phyloP scores from a whole-genome alignment of 2,329 filamentous ascomycete genomes.

The Aulographum hederae region DNA sequence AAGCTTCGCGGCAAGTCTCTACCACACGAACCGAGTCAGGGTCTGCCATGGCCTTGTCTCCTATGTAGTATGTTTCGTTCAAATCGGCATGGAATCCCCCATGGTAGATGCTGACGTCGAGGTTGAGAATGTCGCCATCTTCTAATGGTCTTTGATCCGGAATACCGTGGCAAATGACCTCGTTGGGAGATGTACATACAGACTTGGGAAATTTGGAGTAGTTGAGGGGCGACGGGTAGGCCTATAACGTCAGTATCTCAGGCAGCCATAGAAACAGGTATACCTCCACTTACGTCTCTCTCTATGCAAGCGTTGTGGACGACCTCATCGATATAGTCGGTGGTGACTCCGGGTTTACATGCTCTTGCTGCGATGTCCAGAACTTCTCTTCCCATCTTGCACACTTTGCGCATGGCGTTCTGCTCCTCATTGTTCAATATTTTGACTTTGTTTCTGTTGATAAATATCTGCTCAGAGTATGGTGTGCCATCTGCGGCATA shows the following conservation, averaged over 20 bases:
- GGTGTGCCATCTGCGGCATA: constrained; percentile 74
- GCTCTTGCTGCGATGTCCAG: constrained; percentile 78
- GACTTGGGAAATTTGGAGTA: constrained; percentile 97
- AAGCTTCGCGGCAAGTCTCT: constrained; percentile 72
- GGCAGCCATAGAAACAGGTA: not conserved
- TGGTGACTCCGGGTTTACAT: constrained; percentile 78
- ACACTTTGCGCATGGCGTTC: constrained; percentile 85
- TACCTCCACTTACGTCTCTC: constrained; percentile 51
- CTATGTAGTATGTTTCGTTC: constrained; percentile 98
- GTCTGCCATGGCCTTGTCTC: constrained; percentile 67
- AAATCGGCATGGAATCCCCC: constrained; percentile 90
- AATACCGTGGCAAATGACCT: constrained; percentile 97
- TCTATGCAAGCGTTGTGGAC: constrained; percentile 92
- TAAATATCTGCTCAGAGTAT: constrained; percentile 42
- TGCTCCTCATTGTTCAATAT: constrained; percentile 64
- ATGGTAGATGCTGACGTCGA: constrained; percentile 89
- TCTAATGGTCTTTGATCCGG: constrained; percentile 73
- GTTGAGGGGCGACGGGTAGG: constrained; percentile 87
- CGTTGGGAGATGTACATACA: constrained; percentile 88
- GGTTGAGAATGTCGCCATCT: constrained; percentile 93
- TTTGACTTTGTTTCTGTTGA: constrained; percentile 63
- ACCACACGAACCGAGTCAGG: constrained; percentile 79
- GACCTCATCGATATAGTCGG: constrained; percentile 85
- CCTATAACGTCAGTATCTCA: constrained; percentile 32
- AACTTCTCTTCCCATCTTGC: constrained; percentile 71